phyloP scores from a whole-genome alignment of 2,329 filamentous ascomycete genomes.

The Fonsecaea monophora region DNA sequence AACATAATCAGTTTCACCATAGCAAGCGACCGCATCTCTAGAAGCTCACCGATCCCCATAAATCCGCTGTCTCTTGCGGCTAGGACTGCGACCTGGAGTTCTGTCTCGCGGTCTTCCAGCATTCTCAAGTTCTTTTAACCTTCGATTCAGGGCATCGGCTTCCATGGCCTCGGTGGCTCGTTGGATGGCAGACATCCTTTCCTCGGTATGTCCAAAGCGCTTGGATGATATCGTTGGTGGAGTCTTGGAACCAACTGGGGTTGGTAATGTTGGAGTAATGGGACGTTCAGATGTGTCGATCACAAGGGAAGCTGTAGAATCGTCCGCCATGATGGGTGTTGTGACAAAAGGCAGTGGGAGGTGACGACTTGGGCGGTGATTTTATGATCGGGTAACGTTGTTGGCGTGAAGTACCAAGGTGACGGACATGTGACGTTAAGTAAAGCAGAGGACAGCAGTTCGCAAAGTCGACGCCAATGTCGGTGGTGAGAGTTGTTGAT shows the following conservation, averaged over 20 bases:
- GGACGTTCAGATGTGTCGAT: conserved; percentile 36
- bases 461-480: not conserved
- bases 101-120: conserved; percentile 64
- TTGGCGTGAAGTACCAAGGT: conserved; percentile 13
- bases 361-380: conserved; percentile 1
- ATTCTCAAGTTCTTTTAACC: conserved; percentile 67
- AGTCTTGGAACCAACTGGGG: conserved; percentile 66
- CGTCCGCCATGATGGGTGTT: conserved; percentile 31
- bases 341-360: conserved; percentile 19
- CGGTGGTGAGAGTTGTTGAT: conserved; percentile 18
- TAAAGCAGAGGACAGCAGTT: conserved; percentile 11
- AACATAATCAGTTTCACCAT: conserved; percentile 23
- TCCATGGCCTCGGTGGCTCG: conserved; percentile 62
- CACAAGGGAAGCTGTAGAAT: conserved; percentile 17
- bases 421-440: conserved; percentile 14
- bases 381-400: conserved; percentile 1
- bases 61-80: conserved; percentile 71
- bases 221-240: conserved; percentile 63
- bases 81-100: conserved; percentile 70
- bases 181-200: conserved; percentile 39
- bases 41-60: conserved; percentile 66
- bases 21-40: not conserved
- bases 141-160: conserved; percentile 64
- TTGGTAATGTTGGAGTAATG: conserved; percentile 56
- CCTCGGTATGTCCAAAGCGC: conserved; percentile 43